A percentile compares a stretch with the other conserved stretches of the same genome.
Evolutionary conservation across 169 alveolate genomes (phyloP).

Genomic region (Plasmodium vinckei): DNA sequence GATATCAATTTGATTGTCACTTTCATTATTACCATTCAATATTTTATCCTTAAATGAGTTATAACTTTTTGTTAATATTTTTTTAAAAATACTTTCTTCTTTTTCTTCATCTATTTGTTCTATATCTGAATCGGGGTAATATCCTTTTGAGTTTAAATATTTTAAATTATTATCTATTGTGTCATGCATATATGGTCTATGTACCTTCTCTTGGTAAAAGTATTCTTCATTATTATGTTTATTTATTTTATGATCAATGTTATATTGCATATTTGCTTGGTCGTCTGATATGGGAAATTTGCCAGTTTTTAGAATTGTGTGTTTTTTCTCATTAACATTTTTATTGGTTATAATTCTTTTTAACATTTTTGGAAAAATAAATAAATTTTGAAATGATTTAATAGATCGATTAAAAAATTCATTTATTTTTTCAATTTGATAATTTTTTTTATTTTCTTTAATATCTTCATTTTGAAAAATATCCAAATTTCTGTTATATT

Average conservation of each 20-base stretch:
- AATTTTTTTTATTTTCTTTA: background rate
- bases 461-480: background rate
- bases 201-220: background rate
- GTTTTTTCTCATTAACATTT: background rate
- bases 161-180: no score
- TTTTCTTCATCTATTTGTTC: background rate
- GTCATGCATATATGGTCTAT: background rate
- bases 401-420: constrained; percentile 36
- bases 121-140: no score
- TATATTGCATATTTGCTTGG: background rate
- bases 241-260: background rate
- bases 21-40: background rate
- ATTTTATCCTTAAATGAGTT: constrained; percentile 49
- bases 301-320: no score
- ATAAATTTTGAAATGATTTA: constrained; percentile 50
- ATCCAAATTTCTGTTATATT: background rate
- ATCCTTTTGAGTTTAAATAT: no score
- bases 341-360: constrained; percentile 4
- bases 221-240: background rate
- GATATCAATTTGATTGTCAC: no score
- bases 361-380: constrained; percentile 23
- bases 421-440: constrained; percentile 8
- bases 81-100: constrained; percentile 34
- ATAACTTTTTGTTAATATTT: constrained; percentile 58
- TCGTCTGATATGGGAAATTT: background rate